Evolutionary conservation across 192 early-diverging fungal genomes (phyloP), one percentile per base, ranked within the genome.

Genomic region (Kappamyces sp.): DNA sequence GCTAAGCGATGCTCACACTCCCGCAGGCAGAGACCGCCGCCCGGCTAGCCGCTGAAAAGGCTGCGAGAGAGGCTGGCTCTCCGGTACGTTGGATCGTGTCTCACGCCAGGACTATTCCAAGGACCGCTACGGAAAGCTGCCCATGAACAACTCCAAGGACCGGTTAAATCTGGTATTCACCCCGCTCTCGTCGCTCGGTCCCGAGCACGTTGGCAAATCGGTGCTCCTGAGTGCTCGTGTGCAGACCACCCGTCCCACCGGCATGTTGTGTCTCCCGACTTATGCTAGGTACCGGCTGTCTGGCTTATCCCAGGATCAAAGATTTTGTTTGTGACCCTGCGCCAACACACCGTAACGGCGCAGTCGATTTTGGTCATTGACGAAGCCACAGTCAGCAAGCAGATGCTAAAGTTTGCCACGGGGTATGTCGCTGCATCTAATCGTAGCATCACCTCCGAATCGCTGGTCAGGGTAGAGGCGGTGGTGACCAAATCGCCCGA

Each of bases 401-500:
- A 90, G 49, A 96, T 98, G 91, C 77, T 94, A 59, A 96, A 94
- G 74, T 98, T 87, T 77, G 84, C 86, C 39, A 65, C 66, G 31
- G 72, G 69, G 82, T 87, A 71, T 49, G 55, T 54, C 12, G 34
- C 66, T 78, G 9, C 46, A 72, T 15, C 33, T 49, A 31, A 31
- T 35, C 32, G 22, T 66, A 88, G 88, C 66, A 84, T 96, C 50
- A 65, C 89, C 29, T 62, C 61, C 48, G 96, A 99, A 67, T 96
- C 94, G 6, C 84, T 99, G 52, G 89, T 99, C 2, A 59, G 88
- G 34, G 79, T 98, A 8, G 85, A 93, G 60, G 96, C 88, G 37
- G 72, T 67, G 32, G 79, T 99, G 32, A 80, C 77, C 15, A 81
- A 86, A 68, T 82, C 91, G 35, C 69, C 72, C 5, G 90, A 94